A percentile compares a stretch with the other conserved stretches of the same genome.
Conservation (phyloP, 768 basidiomycete species). For the Fomitopsis serialis region DNA sequence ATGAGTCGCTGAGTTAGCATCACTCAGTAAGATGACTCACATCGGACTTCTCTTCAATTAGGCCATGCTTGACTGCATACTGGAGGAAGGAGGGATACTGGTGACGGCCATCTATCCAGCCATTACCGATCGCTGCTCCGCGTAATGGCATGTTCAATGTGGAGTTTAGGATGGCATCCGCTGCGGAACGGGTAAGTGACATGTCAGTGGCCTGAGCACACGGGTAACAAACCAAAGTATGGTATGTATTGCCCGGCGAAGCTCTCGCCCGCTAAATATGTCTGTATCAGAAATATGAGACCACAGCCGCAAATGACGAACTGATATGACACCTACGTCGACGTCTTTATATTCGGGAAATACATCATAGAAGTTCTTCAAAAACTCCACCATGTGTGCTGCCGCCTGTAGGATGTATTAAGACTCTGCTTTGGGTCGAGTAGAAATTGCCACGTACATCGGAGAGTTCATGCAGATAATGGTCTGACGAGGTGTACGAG, state of each 20-base stretch:
- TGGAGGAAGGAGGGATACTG: conserved; percentile 92
- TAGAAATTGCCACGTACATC: conserved; percentile 39
- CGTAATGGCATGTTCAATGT: conserved; percentile 56
- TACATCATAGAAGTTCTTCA: conserved; percentile 81
- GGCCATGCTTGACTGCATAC: conserved; percentile 72
- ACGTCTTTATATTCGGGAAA: conserved; percentile 83
- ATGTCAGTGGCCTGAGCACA: background rate
- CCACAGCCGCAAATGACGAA: background rate
- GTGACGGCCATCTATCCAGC: conserved; percentile 88
- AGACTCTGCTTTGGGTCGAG: background rate
- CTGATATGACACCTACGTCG: conserved; percentile 54
- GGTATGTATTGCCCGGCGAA: conserved; percentile 98
- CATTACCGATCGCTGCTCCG: conserved; percentile 92
- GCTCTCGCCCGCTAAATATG: conserved; percentile 93
- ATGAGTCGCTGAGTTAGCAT: background rate
- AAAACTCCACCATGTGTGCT: conserved; percentile 74
- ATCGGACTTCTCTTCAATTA: conserved; percentile 67
- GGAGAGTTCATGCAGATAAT: conserved; percentile 73
- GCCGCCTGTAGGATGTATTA: conserved; percentile 48
- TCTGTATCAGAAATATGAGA: conserved; percentile 41
- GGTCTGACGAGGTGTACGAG: conserved; percentile 83
- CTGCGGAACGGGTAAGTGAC: conserved; percentile 31
- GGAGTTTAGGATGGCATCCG: conserved; percentile 68
- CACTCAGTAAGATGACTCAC: conserved; percentile 33
- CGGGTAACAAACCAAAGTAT: conserved; percentile 66